Evolutionary conservation across 2,329 filamentous ascomycete genomes (phyloP), one percentile per base, ranked within the genome.

Genomic region (Phaeophleospora eucalypticola): DNA sequence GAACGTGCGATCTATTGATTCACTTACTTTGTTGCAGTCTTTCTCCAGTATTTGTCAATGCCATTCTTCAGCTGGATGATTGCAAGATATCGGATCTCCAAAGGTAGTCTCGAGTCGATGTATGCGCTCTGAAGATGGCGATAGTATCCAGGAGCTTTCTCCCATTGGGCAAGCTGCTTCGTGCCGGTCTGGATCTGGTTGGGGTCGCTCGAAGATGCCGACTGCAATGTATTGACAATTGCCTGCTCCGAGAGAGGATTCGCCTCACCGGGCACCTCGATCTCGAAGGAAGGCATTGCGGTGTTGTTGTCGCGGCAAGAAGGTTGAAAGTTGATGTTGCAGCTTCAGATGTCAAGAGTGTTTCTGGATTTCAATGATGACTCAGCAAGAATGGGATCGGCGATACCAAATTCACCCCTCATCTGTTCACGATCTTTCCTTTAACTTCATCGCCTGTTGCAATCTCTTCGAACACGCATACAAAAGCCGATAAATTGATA

Each of bases 31-130:
- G 86, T 79, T 41, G 87, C 82, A 27, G 86, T 87, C 64, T 77
- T 88, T 63, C 93, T 80, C 93, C 93, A 98, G 68, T 89, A 89
- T 65, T 86, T 89, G 65, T 97, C 91, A 68, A 97, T 90, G 45
- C 90, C 93, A 67, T 97, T 96, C 67, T 97, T 97, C 44, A 98
- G 77, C 65, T 95, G 87, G 57, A 97, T 95, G 48, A 97, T 82
- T 45, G 91, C 87, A 9, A 96, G 82, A 62, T 95, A 89, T 51
- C 93, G 86, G 43, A 91, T 80, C 60, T 94, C 84, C 48, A 81
- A 70, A 1, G 88, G 86, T 1, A 94, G 73, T 2, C 82, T 81
- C 51, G 82, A 82, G 70, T 95, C 87, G 53, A 95, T 78, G 65
- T 90, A 96, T 29, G 89, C 80, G 58, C 84, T 79, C 57, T 76